Evolutionary conservation across 2,329 filamentous ascomycete species (phyloP).

Genomic region (Anthostomella pinea): DNA sequence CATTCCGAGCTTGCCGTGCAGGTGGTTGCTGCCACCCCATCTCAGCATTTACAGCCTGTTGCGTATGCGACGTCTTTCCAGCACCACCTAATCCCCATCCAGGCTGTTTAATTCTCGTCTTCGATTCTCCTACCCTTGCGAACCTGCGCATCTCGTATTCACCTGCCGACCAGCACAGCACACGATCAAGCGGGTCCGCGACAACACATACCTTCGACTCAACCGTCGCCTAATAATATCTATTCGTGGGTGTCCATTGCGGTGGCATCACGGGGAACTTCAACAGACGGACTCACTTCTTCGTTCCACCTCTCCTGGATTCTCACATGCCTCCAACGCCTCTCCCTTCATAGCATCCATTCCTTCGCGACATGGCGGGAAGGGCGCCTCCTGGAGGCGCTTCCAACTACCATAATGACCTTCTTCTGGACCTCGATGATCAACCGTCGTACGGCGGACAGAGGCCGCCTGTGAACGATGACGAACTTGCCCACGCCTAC

Average conservation of each 20-base stretch:
- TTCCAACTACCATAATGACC: conserved; percentile 49
- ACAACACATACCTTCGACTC: conserved; percentile 3
- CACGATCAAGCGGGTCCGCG: too few species aligned
- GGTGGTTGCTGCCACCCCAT: background rate
- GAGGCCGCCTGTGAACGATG: conserved; percentile 75
- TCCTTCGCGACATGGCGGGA: conserved; percentile 58
- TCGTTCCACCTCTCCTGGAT: too few species aligned
- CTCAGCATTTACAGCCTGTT: too few species aligned
- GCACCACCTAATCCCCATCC: conserved; percentile 12
- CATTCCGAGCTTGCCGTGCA: conserved; percentile 1
- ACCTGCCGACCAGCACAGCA: conserved; percentile 1
- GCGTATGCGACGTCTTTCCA: conserved; percentile 4
- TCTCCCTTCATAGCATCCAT: conserved; percentile 29
- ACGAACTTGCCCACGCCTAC: conserved; percentile 74
- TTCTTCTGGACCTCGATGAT: conserved; percentile 72
- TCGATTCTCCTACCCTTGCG: conserved; percentile 18
- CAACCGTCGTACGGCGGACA: conserved; percentile 73
- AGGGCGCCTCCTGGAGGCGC: conserved; percentile 52
- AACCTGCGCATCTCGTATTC: conserved; percentile 23
- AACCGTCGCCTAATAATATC: conserved; percentile 7
- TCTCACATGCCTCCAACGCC: conserved; percentile 31
- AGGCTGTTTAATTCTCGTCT: conserved; percentile 15
- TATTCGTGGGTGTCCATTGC: too few species aligned
- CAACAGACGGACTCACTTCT: too few species aligned
- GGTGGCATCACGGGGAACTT: too few species aligned